phyloP scores from a whole-genome alignment of 2,329 filamentous ascomycete genomes.

The Peltaster fructicola region DNA sequence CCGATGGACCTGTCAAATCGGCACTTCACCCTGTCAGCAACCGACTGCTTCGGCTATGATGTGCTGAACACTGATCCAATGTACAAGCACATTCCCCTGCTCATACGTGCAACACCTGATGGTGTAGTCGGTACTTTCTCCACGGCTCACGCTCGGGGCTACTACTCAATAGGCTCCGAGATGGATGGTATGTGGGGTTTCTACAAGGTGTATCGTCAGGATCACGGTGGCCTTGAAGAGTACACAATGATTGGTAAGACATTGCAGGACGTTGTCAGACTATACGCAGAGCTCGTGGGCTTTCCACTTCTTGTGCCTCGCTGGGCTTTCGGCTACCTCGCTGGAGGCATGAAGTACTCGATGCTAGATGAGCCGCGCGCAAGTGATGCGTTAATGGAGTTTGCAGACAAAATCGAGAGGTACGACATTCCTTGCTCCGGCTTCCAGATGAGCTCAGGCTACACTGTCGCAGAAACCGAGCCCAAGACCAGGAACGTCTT shows the following conservation, averaged over 20 bases:
- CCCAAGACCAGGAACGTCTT: constrained; percentile 56
- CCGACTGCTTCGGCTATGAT: constrained; percentile 58
- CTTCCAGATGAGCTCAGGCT: constrained; percentile 56
- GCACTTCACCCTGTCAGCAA: constrained; percentile 48
- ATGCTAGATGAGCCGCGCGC: constrained; percentile 39
- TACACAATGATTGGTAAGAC: constrained; percentile 51
- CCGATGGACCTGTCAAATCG: constrained; percentile 55
- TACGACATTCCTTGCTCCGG: constrained; percentile 53
- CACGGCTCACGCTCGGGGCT: constrained; percentile 44
- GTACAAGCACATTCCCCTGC: constrained; percentile 58
- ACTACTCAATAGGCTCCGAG: constrained; percentile 50
- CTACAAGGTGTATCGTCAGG: constrained; percentile 58
- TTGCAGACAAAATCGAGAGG: constrained; percentile 42
- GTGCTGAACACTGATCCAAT: constrained; percentile 52
- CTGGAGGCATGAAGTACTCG: constrained; percentile 47
- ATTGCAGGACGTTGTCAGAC: constrained; percentile 45
- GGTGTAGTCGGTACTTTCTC: constrained; percentile 53
- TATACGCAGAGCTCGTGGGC: constrained; percentile 50
- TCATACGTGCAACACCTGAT: constrained; percentile 48
- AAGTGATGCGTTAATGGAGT: constrained; percentile 39
- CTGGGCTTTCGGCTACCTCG: constrained; percentile 57
- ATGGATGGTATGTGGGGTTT: constrained; percentile 61
- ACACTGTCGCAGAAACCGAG: constrained; percentile 47
- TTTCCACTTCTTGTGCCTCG: constrained; percentile 50
- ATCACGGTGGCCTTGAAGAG: constrained; percentile 54